A percentile compares a stretch with the other conserved stretches of the same genome.
Conservation (phyloP, 495 filamentous ascomycete genomes). For the Cercophora newfieldiana region DNA sequence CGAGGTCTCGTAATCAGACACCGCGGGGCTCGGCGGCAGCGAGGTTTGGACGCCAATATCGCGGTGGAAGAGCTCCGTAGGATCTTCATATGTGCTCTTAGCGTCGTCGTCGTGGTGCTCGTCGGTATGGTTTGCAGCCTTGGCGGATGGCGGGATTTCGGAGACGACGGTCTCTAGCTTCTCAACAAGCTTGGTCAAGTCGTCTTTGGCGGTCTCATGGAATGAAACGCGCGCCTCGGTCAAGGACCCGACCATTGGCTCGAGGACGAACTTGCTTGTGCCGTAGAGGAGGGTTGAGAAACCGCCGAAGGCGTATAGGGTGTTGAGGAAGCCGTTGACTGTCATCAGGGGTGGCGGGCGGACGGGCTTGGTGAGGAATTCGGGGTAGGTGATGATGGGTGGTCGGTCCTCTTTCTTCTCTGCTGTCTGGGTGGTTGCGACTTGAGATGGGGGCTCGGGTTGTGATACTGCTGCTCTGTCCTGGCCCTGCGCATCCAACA, state of each 20-base stretch:
- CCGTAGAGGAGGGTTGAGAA: slow-evolving; percentile 75
- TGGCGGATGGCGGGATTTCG: slow-evolving; percentile 39
- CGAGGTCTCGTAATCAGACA: not conserved
- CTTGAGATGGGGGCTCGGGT: slow-evolving; percentile 6
- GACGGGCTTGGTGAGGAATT: slow-evolving; percentile 76
- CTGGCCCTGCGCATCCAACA: not conserved
- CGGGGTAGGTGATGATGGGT: slow-evolving; percentile 97
- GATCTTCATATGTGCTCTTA: slow-evolving; percentile 54
- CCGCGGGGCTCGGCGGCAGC: slow-evolving; percentile 41
- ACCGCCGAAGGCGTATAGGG: slow-evolving; percentile 73
- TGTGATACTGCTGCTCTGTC: not conserved
- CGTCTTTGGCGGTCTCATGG: slow-evolving; percentile 61
- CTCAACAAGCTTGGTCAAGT: slow-evolving; percentile 68
- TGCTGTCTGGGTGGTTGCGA: slow-evolving; percentile 14
- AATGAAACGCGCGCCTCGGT: slow-evolving; percentile 80
- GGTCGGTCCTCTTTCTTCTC: slow-evolving; percentile 53
- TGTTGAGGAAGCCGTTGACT: slow-evolving; percentile 68
- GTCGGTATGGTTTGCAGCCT: not conserved
- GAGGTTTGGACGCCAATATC: slow-evolving; percentile 88
- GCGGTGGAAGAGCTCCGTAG: slow-evolving; percentile 86
- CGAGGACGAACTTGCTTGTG: slow-evolving; percentile 74
- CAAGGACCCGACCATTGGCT: slow-evolving; percentile 77
- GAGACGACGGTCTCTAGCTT: slow-evolving; percentile 74
- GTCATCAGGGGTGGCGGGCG: slow-evolving; percentile 71
- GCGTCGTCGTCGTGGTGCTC: slow-evolving; percentile 32